Evolutionary conservation across 1,139 yeast genomes (phyloP).

Genomic region (Arxiozyma slooffiae): DNA sequence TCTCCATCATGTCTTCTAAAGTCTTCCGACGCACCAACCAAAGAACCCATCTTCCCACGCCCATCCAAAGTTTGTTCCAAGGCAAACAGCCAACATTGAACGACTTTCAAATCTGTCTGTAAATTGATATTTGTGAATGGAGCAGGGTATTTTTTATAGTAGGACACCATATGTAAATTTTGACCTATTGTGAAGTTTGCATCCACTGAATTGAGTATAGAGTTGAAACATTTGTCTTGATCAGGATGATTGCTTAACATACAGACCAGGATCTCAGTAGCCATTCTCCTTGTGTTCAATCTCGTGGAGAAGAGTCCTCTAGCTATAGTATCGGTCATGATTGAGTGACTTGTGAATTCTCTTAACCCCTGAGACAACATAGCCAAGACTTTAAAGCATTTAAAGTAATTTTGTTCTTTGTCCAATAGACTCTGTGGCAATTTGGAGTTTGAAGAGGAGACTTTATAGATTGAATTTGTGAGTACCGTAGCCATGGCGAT

Average conservation of each 20-base stretch:
- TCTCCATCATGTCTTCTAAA: conserved; percentile 52
- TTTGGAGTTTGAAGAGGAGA: conserved; percentile 15
- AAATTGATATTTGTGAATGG: conserved; percentile 14
- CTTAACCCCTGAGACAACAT: conserved; percentile 49
- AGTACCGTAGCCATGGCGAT: conserved; percentile 62
- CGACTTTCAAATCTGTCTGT: conserved; percentile 41
- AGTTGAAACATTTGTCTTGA: conserved; percentile 31
- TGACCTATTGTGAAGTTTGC: conserved; percentile 20
- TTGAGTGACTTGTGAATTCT: conserved; percentile 42
- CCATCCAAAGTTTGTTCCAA: conserved; percentile 75
- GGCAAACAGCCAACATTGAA: conserved; percentile 76
- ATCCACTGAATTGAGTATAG: conserved; percentile 19
- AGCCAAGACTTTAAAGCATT: conserved; percentile 53
- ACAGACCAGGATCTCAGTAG: conserved; percentile 64
- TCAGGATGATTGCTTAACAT: conserved; percentile 38
- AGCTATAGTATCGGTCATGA: conserved; percentile 49
- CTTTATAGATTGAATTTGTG: conserved; percentile 32
- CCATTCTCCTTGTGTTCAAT: conserved; percentile 65
- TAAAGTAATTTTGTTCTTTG: conserved; percentile 49
- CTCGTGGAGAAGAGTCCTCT: conserved; percentile 54
- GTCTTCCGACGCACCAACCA: conserved; percentile 93
- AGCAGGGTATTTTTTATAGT: conserved; percentile 14
- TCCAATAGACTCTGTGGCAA: conserved; percentile 36
- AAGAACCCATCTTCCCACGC: conserved; percentile 77
- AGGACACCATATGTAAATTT: conserved; percentile 49